phyloP scores from a whole-genome alignment of 345 rosid genomes.

The Eucalyptus curtisii region DNA sequence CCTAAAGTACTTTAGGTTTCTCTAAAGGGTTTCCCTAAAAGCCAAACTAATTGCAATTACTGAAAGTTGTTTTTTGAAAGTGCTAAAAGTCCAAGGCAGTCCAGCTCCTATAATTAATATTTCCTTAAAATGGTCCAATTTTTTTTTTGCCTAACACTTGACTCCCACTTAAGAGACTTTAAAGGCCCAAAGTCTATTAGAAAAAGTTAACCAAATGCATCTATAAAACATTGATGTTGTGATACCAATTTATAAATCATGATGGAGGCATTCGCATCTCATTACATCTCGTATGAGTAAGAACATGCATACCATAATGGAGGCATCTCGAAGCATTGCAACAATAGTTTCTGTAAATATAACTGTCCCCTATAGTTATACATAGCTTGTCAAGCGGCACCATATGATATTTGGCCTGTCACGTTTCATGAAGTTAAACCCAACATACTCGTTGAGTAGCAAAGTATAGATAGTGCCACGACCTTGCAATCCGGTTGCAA shows the following conservation, averaged over 20 bases:
- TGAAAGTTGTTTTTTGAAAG: accelerated
- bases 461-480: accelerated
- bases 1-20: accelerated
- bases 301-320: neutral
- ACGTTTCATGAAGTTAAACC: neutral
- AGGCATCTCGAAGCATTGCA: neutral
- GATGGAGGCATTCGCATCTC: neutral
- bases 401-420: neutral
- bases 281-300: neutral
- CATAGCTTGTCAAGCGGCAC: accelerated
- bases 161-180: neutral
- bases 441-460: accelerated
- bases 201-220: accelerated
- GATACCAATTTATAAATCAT: neutral
- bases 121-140: accelerated
- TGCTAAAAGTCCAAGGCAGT: accelerated
- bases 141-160: neutral
- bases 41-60: accelerated
- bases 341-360: too few species aligned
- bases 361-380: too few species aligned
- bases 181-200: accelerated
- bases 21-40: accelerated
- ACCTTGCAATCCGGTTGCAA: accelerated
- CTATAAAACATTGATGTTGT: neutral
- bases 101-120: too few species aligned